These are phyloP conservation scores for Phalaenopsis aphrodite DNA, from an alignment of 106 monocot genomes.

Conservation along the genomic window DNA sequence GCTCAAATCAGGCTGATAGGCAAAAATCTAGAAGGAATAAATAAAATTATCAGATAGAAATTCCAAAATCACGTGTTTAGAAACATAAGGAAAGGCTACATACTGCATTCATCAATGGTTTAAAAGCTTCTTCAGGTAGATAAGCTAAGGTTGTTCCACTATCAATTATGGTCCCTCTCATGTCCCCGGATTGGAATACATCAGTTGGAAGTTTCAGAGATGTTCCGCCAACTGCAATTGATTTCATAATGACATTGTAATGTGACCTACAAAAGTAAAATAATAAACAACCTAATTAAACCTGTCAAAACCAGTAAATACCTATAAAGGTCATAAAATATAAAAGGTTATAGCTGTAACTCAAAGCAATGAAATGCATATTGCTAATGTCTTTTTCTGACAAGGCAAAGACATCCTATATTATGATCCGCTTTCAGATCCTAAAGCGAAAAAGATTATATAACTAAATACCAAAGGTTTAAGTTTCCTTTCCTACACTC, in stretches of 20 bases:
- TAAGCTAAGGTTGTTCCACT: constrained; percentile 95
- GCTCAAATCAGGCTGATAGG: constrained; percentile 38
- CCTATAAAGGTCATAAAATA: background rate
- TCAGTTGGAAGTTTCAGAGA: constrained; percentile 60
- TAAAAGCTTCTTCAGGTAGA: constrained; percentile 69
- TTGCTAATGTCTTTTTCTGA: too few species aligned
- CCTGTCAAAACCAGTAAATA: background rate
- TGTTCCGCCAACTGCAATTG: constrained; percentile 64
- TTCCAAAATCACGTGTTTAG: background rate
- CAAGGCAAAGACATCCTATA: too few species aligned
- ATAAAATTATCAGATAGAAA: background rate
- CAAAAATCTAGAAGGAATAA: constrained; percentile 43
- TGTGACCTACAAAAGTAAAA: constrained; percentile 53
- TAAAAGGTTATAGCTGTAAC: too few species aligned
- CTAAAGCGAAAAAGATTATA: too few species aligned
- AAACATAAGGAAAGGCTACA: constrained; percentile 3
- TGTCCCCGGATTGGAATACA: constrained; percentile 54
- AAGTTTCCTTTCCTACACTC: too few species aligned
- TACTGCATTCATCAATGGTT: constrained; percentile 58
- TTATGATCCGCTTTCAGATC: too few species aligned
- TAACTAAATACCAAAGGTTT: too few species aligned
- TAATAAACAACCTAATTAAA: background rate
- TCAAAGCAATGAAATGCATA: too few species aligned
- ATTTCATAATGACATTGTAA: constrained; percentile 90
- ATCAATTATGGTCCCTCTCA: constrained; percentile 85